Base-by-base conservation (phyloP, 2,329 filamentous ascomycete genomes). In the Penicillium sp. region DNA sequence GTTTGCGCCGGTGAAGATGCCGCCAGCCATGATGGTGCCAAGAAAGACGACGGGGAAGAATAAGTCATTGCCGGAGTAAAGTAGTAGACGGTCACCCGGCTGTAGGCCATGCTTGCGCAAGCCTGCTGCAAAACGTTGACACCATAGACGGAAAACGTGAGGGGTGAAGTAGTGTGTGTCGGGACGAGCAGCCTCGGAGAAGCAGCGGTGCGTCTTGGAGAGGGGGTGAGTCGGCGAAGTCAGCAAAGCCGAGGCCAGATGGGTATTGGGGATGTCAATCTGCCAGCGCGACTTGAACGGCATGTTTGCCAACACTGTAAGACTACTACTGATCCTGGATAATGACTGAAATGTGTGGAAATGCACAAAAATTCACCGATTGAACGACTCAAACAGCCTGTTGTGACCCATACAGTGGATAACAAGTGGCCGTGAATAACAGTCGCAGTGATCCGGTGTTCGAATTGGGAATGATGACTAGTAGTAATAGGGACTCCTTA, bases 1-100 rank as follows among this genome's bases (percentile, higher is more conserved):
- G 53, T 88, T 88, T 1, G 84, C 84, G 24, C 85, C 87, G 0
- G 83, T 85, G 70, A 91, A 91, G 46, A 91, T 72, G 2, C 85
- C 85, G 4, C 85, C 85, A 0, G 87, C 85, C 80, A 88, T 88
- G 44, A 88, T 75, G 19, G 85, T 75, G 15, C 87, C 87, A 66
- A 88, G 75, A 46, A 90, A 80, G 1, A 87, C 72, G 0, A 80
- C 73, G 0, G 87, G 84, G 62, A 84, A 87, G 70, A 84, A 87
- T 12, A 91, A 67, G 57, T 78, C 83, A 67, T 90, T 91, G 22
- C 81, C 79, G 0, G 84, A 83, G 68, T 84, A 90, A 19, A 91
- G 70, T 40, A 91, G 71, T 4, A 91, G 80, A 2, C 85, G 80
- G 57, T 89, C 86, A 9, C 85, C 84, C 0, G 73, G 71, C 54